Evolutionary conservation across 2,329 filamentous ascomycete species (phyloP), one percentile per base, ranked within the genome.

Genomic region (Rhinocladiella similis): DNA sequence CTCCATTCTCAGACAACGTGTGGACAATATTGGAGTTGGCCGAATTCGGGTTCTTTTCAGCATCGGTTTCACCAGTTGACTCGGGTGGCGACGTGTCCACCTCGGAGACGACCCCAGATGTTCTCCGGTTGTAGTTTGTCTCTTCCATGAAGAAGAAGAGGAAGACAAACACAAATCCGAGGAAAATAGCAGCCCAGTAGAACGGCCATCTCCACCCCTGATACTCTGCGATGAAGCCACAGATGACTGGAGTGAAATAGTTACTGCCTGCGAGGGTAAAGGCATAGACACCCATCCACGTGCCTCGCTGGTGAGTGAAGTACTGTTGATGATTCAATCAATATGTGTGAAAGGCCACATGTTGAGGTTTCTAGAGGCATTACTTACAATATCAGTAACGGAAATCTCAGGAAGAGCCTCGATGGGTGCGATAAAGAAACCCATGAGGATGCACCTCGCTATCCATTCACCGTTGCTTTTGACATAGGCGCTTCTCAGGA

Each of bases 391-490:
- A 53, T 79, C 77, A 1, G 75, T 72, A 5, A 79, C 71, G 3
- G 73, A 75, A 16, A 79, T 74, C 60, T 79, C 78, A 13, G 73
- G 73, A 13, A 81, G 63, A 10, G 74, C 75, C 61, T 81, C 79
- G 18, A 80, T 74, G 0, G 79, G 77, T 1, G 78, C 73, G 16
- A 69, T 71, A 27, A 78, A 74, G 58, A 80, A 76, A 1, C 78
- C 78, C 50, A 75, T 73, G 1, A 81, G 61, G 22, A 80, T 72
- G 46, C 75, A 75, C 59, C 74, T 74, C 4, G 75, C 76, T 20
- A 76, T 75, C 77, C 77, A 81, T 60, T 78, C 73, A 5, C 77
- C 75, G 27, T 75, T 72, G n/a, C 70, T 74, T 33, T 70, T 75
- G 3, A 74, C 72, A 54, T 77, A 73, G 0, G 76, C 71, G 25